Evolutionary conservation across 116 monocot genomes (phyloP), one percentile per base, ranked within the genome.

Genomic region (Dioscorea cayenensis): DNA sequence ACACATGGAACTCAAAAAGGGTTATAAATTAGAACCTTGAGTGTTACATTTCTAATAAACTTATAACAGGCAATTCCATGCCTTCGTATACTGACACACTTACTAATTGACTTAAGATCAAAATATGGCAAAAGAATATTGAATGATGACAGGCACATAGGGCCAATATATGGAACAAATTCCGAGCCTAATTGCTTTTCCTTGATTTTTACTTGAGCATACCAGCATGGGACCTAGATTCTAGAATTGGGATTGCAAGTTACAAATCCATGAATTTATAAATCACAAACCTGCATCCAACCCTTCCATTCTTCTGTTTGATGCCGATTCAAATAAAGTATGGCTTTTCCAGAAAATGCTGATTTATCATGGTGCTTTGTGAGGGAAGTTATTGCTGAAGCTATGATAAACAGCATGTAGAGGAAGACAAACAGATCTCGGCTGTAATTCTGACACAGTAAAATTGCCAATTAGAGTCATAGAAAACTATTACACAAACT

Each of bases 261-360:
- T 59, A 59, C 17, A 59, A 19, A 59, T 59, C 14, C n/a, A 59
- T 59, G 2, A 59, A 17, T 0, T 59, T 59, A 2, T 7, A 68
- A 63, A 51, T 59, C 27, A 68, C 73, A 66, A 66, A 99, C 99
- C 99, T 99, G 99, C 99, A 99, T 99, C 99, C 94, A 99, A 65
- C 99, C 99, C 77, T 77, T 99, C 99, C 99, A 99, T 84, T 99
- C 99, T 74, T 99, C 99, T 16, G 99, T 99, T 75, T 99, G 99
- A 71, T 99, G 94, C 38, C 99, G 86, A 74, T 99, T 99, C 20
- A 99, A 72, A 74, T 91, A 99, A 67, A 94, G 86, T 72, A 89
- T 77, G 55, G 94, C 68, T 76, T 99, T 99, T 16, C 94, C 99
- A 25, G 99, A 94, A 73, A 94, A 90, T 38, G 89, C 80, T 71